These are phyloP conservation scores for Globisporangium paroecandrum DNA, from an alignment of 352 stramenopile genomes.

Conservation along the genomic window DNA sequence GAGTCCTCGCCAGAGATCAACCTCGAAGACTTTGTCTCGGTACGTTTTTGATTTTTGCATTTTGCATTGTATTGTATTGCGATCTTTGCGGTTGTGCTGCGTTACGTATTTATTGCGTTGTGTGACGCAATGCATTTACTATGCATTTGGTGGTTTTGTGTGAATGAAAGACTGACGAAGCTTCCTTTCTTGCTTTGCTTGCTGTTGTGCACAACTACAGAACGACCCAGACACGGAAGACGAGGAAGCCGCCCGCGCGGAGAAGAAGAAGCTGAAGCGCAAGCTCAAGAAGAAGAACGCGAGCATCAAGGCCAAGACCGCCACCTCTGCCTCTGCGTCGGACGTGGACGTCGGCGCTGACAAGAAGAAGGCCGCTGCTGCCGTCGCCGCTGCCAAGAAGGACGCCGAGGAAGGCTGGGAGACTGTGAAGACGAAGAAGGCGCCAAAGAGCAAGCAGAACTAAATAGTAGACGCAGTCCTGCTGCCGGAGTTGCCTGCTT, in stretches of 20 bases:
- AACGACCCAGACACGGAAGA: constrained; percentile 82
- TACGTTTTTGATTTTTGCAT: background rate
- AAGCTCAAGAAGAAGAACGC: constrained; percentile 81
- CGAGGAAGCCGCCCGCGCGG: constrained; percentile 65
- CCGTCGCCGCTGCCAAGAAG: constrained; percentile 44
- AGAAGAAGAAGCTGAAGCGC: constrained; percentile 79
- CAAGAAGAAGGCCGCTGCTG: constrained; percentile 44
- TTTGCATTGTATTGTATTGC: background rate
- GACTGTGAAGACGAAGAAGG: constrained; percentile 71
- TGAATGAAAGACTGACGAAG: background rate
- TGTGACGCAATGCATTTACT: background rate
- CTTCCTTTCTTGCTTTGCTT: constrained; percentile 16
- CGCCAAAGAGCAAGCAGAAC: constrained; percentile 55
- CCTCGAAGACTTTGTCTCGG: constrained; percentile 65
- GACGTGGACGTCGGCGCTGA: constrained; percentile 40
- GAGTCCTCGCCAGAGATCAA: constrained; percentile 45
- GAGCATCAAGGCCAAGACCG: constrained; percentile 55
- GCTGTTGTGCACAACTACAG: constrained; percentile 17
- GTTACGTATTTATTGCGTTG: constrained; percentile 1
- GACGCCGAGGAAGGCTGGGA: constrained; percentile 77
- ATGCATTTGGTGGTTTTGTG: background rate
- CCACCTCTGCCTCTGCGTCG: constrained; percentile 13
- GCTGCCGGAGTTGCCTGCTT: background rate
- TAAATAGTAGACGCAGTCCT: constrained; percentile 18
- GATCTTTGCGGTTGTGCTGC: background rate